These are phyloP conservation scores for Penicillium fuscoglaucum DNA, from an alignment of 2,329 filamentous ascomycete genomes.

Conservation along the genomic window DNA sequence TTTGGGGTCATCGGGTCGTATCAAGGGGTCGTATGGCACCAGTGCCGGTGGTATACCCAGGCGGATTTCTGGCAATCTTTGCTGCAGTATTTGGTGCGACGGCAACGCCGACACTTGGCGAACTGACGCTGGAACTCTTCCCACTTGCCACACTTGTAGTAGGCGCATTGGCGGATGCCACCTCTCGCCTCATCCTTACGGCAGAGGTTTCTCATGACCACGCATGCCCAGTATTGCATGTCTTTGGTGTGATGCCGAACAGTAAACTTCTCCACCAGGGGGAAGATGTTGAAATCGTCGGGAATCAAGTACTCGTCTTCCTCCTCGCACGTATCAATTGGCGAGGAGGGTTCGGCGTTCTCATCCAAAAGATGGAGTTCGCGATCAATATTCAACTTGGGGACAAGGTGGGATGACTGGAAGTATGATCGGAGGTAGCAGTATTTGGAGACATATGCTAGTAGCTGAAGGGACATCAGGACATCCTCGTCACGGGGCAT, in stretches of 20 bases:
- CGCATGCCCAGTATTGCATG: slow-evolving; percentile 99
- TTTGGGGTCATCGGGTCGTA: slow-evolving; percentile 29
- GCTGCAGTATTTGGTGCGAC: slow-evolving; percentile 98
- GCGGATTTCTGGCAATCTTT: slow-evolving; percentile 99
- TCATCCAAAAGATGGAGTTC: slow-evolving; percentile 80
- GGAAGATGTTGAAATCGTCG: slow-evolving; percentile 98
- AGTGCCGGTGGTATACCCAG: slow-evolving; percentile 97
- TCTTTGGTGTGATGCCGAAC: slow-evolving; percentile 91
- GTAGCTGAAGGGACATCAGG: slow-evolving; percentile 92
- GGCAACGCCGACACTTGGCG: slow-evolving; percentile 93
- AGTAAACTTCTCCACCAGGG: slow-evolving; percentile 96
- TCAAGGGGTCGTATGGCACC: slow-evolving; percentile 64
- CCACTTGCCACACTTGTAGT: slow-evolving; percentile 98
- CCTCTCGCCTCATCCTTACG: slow-evolving; percentile 94
- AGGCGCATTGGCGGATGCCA: slow-evolving; percentile 94
- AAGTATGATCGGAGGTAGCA: slow-evolving; percentile 95
- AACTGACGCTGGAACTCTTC: slow-evolving; percentile 96
- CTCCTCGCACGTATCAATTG: slow-evolving; percentile 52
- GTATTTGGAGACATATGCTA: slow-evolving; percentile 98
- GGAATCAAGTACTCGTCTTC: slow-evolving; percentile 87
- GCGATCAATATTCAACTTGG: slow-evolving; percentile 82
- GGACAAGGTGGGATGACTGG: slow-evolving; percentile 90
- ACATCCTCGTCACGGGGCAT: slow-evolving; percentile 98
- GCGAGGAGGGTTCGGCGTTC: slow-evolving; percentile 50
- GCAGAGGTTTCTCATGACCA: slow-evolving; percentile 98